Conservation (phyloP, 169 alveolate genomes). For the Cryptosporidium tyzzeri region DNA sequence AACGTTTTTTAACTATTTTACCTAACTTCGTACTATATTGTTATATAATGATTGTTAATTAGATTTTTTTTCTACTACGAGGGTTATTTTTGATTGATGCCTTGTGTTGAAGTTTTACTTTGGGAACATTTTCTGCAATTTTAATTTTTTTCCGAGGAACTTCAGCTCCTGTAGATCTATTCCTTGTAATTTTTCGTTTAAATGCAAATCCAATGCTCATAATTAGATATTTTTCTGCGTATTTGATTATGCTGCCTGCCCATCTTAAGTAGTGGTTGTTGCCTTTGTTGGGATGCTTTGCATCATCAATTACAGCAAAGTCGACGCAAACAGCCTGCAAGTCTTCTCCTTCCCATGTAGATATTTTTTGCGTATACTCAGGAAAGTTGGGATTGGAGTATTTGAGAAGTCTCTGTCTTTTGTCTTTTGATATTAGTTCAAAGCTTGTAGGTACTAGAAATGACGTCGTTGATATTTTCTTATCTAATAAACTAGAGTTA, state of each 20-base stretch:
- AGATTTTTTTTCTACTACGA: not conserved
- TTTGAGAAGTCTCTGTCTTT: conserved; percentile 24
- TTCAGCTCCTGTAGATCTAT: not conserved
- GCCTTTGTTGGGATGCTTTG: not conserved
- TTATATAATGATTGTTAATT: not conserved
- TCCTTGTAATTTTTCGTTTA: not conserved
- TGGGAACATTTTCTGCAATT: conserved; percentile 18
- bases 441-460: conserved; percentile 54
- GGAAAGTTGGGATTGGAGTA: conserved; percentile 58
- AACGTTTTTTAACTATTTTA: not conserved
- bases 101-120: not conserved
- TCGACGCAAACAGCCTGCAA: conserved; percentile 55
- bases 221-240: conserved; percentile 33
- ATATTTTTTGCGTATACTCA: conserved; percentile 15
- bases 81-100: not conserved
- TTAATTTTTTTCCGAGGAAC: conserved; percentile 1
- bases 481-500: conserved; percentile 25
- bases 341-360: conserved; percentile 62
- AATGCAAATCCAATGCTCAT: conserved; percentile 71
- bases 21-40: not conserved
- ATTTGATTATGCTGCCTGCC: conserved; percentile 33
- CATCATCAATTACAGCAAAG: conserved; percentile 30
- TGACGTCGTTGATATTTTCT: not conserved
- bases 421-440: conserved; percentile 14
- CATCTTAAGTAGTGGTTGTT: conserved; percentile 14